These are phyloP conservation scores for Rhytidiadelphus loreus DNA, from an alignment of 225 moss, liverwort and hornwort genomes.

Conservation along the genomic window DNA sequence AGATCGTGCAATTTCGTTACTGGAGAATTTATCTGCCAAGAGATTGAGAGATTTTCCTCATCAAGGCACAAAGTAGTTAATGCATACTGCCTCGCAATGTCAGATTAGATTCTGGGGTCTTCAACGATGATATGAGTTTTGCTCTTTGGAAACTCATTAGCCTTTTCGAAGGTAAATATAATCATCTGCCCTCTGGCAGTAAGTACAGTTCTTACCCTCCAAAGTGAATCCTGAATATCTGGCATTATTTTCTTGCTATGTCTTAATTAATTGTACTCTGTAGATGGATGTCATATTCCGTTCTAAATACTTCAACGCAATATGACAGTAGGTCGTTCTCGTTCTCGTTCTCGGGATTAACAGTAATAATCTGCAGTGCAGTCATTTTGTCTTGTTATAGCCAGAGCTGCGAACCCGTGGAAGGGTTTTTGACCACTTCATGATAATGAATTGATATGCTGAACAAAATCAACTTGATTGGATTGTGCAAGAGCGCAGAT, in stretches of 20 bases:
- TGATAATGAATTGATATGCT: not conserved
- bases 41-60: not conserved
- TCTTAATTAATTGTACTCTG: not conserved
- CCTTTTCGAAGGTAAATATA: not conserved
- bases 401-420: not conserved
- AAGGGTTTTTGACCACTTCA: not conserved
- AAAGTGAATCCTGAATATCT: not conserved
- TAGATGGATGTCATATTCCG: not conserved
- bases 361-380: not conserved
- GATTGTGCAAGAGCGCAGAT: slow-evolving; percentile 5
- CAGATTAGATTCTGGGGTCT: not conserved
- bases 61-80: not conserved
- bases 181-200: not conserved
- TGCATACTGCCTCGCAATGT: not conserved
- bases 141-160: not conserved
- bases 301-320: not conserved
- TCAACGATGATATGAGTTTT: not conserved
- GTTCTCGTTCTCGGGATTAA: not conserved
- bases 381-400: not conserved
- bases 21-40: not conserved
- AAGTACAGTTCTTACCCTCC: not conserved
- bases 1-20: not conserved
- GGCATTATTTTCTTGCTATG: not conserved
- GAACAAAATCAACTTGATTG: not conserved
- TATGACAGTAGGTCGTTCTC: not conserved